Evolutionary conservation across 176 grass and related monocot species (phyloP), one percentile per base, ranked within the genome.

Genomic region (Paspalum notatum): DNA sequence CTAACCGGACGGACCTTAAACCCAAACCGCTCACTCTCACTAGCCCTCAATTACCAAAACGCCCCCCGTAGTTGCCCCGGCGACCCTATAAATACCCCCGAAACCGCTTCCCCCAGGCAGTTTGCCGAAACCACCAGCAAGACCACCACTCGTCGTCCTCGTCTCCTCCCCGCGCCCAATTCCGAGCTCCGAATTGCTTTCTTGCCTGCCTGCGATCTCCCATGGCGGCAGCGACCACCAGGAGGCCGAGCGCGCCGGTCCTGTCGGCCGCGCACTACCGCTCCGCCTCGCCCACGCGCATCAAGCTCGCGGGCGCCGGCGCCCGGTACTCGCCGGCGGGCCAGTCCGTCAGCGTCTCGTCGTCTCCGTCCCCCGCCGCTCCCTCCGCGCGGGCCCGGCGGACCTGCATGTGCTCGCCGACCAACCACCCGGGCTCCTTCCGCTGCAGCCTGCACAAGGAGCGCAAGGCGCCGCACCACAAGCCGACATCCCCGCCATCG

Each of bases 401-500:
- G 22, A 81, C 75, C 12, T 94, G 91, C 82, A 85, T 88, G 75
- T 94, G 91, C 85, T 88, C 91, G 0, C 91, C 91, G 70, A 94
- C 91, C 13, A 91, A 62, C 16, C 91, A 94, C 59, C 91, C 88
- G 0, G 91, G 91, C 1, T 94, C 91, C 2, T 94, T 94, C 80
- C 88, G 91, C 3, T 94, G 91, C 65, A 88, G 88, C 79, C 82
- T 74, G 39, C 91, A 94, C 83, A 93, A 88, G 63, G 88, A 87
- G 4, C 64, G 71, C 79, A 82, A 62, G 13, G 40, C 52, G 8
- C 13, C 24, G 3, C 84, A 38, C 46, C 78, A 20, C 53, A 74
- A 42, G 80, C 74, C 68, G 43, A 52, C 8, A 3, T 83, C 53
- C 1, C 82, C 83, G 24, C 71, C 84, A 0, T 52, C 75, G 1